Base-by-base conservation (phyloP, 306 rosid genomes). In the Cucurbita moschata region DNA sequence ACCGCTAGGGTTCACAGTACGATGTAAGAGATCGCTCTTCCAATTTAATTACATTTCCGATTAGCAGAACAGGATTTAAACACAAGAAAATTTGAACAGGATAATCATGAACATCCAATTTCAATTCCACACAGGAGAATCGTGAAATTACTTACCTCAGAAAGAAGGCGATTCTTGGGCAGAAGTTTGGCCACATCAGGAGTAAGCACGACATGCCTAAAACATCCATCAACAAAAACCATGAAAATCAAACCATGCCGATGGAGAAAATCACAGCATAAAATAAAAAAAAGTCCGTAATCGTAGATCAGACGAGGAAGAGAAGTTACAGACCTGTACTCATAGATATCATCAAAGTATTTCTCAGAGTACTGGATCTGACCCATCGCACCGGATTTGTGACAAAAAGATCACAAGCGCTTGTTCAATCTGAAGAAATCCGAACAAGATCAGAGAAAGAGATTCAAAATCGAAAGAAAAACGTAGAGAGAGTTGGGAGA, bases 301-400 rank as follows among this genome's bases (percentile, higher is more conserved):
- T 64, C 16, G 26, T 0, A 43, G 10, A 10, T 0, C 13, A 39
- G 70, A 39, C 0, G 3, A 63, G 0, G 7, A 63, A 9, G 71
- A 43, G 40, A 68, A 68, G 13, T 46, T 3, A 3, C 56, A 12
- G 42, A 89, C 98, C 98, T 90, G 49, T 90, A 92, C 82, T 92
- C 98, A 42, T 86, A 90, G 47, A 83, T 87, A 57, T 90, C 98
- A 70, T 92, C 98, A 54, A 86, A 88, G 68, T 92, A 92, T 78
- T 90, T 92, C 81, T 92, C 98, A 19, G 96, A 92, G 73, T 92
- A 90, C 80, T 92, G 96, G 88, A 92, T 92, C 96, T 92, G 98
- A 81, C 96, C 96, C 96, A 92, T 92, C 23, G 55, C 73, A 47
- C 21, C 37, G 42, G 49, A 68, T 13, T 12, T 11, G n/a, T 6